Percentiles rank a stretch among this genome's conserved stretches.
phyloP scores from a whole-genome alignment of 495 filamentous ascomycete species.

The Pyronema omphalodes region DNA sequence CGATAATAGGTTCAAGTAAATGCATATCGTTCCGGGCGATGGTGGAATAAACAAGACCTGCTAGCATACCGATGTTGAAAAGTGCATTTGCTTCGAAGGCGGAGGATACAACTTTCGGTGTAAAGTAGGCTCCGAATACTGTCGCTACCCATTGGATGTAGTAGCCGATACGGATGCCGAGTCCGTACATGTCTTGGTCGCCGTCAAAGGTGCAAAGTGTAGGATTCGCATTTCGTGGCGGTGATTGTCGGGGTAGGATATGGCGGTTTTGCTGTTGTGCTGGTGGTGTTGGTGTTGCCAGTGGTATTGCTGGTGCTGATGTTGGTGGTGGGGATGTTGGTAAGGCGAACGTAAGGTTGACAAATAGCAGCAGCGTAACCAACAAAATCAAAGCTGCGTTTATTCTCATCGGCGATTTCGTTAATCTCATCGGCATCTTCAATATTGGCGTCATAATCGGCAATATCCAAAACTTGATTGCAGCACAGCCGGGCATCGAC shows the following conservation, averaged over 20 bases:
- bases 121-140: slow-evolving; percentile 9
- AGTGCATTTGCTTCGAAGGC: slow-evolving; percentile 7
- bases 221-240: not conserved
- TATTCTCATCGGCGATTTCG: no score
- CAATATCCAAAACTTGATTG: no score
- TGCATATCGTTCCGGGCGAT: slow-evolving; percentile 11
- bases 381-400: no score
- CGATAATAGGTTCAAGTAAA: slow-evolving; percentile 13
- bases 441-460: no score
- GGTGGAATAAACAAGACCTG: slow-evolving; percentile 17
- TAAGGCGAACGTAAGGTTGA: no score
- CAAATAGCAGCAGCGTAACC: no score
- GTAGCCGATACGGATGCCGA: slow-evolving; percentile 28
- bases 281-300: no score
- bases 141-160: slow-evolving; percentile 26
- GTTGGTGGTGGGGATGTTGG: no score
- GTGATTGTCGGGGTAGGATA: not conserved
- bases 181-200: slow-evolving; percentile 25
- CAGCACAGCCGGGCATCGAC: no score
- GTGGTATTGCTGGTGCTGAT: no score
- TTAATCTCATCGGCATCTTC: no score
- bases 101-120: slow-evolving; percentile 13
- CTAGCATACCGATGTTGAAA: slow-evolving; percentile 20
- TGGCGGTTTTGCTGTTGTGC: not conserved
- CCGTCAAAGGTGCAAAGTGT: slow-evolving; percentile 21